Evolutionary conservation across 2,329 filamentous ascomycete species (phyloP).

Genomic region (Phyllosticta citriasiana): DNA sequence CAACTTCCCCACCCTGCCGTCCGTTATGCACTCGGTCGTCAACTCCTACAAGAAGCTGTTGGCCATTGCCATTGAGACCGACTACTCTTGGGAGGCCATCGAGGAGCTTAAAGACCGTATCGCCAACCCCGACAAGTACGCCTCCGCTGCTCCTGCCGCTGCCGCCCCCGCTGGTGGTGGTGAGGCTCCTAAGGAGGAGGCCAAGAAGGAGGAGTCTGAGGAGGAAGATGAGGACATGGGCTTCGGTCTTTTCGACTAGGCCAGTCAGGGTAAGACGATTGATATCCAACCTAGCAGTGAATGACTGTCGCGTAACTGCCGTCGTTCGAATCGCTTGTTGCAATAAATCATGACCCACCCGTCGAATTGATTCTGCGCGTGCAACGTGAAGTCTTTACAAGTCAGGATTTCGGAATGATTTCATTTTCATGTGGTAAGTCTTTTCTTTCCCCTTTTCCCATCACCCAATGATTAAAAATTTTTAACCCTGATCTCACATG

Average conservation of each 20-base stretch:
- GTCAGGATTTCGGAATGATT: not conserved
- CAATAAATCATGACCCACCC: slow-evolving; percentile 13
- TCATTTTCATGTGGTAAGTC: slow-evolving; percentile 29
- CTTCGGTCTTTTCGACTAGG: slow-evolving; percentile 47
- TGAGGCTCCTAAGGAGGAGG: slow-evolving; percentile 32
- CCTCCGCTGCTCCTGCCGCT: slow-evolving; percentile 65
- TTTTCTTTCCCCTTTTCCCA: slow-evolving; percentile 10
- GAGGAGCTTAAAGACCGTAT: slow-evolving; percentile 99
- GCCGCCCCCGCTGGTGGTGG: slow-evolving; percentile 43
- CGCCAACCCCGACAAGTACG: slow-evolving; percentile 96
- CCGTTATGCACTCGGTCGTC: slow-evolving; percentile 90
- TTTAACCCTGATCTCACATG: slow-evolving; percentile 56
- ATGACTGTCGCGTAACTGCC: not conserved
- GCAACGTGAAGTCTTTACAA: not conserved
- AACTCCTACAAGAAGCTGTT: slow-evolving; percentile 98
- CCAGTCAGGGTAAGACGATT: not conserved
- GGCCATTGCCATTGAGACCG: slow-evolving; percentile 79
- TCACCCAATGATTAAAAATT: slow-evolving; percentile 50
- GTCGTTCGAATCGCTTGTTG: slow-evolving; percentile 19
- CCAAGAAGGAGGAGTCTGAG: slow-evolving; percentile 43
- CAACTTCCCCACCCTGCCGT: slow-evolving; percentile 93
- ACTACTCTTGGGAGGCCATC: slow-evolving; percentile 91
- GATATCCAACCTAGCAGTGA: not conserved
- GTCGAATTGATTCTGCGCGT: slow-evolving; percentile 14
- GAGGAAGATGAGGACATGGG: slow-evolving; percentile 47